These are phyloP conservation scores for Mortierella sp. DNA, from an alignment of 371 early-diverging fungal genomes.

Conservation along the genomic window DNA sequence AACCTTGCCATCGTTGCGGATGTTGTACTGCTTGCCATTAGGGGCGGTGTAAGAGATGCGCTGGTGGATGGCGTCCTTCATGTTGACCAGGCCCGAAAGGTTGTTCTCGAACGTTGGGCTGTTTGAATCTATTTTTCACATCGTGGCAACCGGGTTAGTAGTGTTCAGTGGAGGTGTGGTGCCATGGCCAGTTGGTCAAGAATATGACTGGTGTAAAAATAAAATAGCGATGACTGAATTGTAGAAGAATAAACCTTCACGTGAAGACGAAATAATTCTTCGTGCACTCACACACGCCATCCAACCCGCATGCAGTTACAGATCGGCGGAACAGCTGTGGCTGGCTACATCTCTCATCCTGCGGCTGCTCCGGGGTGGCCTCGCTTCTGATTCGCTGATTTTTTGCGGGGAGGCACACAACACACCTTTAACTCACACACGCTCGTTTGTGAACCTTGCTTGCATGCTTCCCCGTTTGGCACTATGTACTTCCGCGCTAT, in stretches of 20 bases:
- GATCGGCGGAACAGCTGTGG: too few relatives aligned
- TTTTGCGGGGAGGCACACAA: conserved; percentile 15
- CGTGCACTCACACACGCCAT: too few relatives aligned
- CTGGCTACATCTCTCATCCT: too few relatives aligned
- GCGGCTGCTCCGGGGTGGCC: conserved; percentile 6
- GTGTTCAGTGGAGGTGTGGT: too few relatives aligned
- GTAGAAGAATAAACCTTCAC: too few relatives aligned
- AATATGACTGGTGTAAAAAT: too few relatives aligned
- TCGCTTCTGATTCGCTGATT: conserved; percentile 40
- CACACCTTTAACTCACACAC: background rate
- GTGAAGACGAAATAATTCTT: too few relatives aligned
- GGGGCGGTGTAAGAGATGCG: conserved; percentile 86
- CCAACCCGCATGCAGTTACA: too few relatives aligned
- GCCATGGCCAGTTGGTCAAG: too few relatives aligned
- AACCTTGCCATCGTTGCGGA: conserved; percentile 84
- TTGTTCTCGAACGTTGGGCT: conserved; percentile 94
- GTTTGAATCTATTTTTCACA: conserved; percentile 77
- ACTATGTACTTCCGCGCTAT: too few relatives aligned
- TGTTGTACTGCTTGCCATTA: conserved; percentile 92
- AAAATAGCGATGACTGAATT: too few relatives aligned
- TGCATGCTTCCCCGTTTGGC: background rate
- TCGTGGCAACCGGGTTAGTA: background rate
- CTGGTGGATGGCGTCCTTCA: conserved; percentile 91
- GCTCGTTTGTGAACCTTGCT: background rate
- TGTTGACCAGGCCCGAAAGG: conserved; percentile 90